These are phyloP conservation scores for Globisporangium paddicum DNA, from an alignment of 352 stramenopile species.

Conservation along the genomic window DNA sequence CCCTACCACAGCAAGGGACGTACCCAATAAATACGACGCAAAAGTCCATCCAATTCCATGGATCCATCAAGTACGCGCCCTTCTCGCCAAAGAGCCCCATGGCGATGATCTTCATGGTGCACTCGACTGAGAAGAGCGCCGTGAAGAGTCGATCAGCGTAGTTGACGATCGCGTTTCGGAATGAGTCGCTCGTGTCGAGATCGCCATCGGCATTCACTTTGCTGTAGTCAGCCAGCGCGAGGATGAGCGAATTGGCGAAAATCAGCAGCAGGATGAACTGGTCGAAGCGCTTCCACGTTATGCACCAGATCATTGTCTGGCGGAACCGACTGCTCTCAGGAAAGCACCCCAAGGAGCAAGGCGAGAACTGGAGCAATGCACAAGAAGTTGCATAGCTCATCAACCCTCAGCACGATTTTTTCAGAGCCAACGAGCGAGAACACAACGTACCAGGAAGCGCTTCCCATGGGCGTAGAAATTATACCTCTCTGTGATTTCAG, in stretches of 20 bases:
- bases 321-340: conserved; percentile 44
- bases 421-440: too few relatives aligned
- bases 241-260: conserved; percentile 75
- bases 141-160: conserved; percentile 53
- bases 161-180: conserved; percentile 56
- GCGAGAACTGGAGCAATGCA: conserved; percentile 47
- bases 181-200: conserved; percentile 34
- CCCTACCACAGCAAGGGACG: background rate
- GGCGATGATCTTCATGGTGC: conserved; percentile 86
- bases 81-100: conserved; percentile 71
- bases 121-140: conserved; percentile 83
- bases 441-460: conserved; percentile 37
- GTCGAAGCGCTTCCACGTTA: conserved; percentile 76
- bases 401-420: too few relatives aligned
- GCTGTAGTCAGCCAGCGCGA: conserved; percentile 75
- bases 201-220: conserved; percentile 39
- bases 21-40: conserved; percentile 85
- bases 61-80: conserved; percentile 78
- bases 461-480: conserved; percentile 64
- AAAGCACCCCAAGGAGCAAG: conserved; percentile 48
- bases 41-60: conserved; percentile 91
- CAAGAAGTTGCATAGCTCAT: too few relatives aligned
- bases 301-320: conserved; percentile 55
- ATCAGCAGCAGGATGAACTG: conserved; percentile 85
- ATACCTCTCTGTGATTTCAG: conserved; percentile 22